Percentiles rank a stretch among this genome's conserved stretches.
Conservation (phyloP, 2,329 filamentous ascomycete genomes). For the Pestalotiopsis sp. region DNA sequence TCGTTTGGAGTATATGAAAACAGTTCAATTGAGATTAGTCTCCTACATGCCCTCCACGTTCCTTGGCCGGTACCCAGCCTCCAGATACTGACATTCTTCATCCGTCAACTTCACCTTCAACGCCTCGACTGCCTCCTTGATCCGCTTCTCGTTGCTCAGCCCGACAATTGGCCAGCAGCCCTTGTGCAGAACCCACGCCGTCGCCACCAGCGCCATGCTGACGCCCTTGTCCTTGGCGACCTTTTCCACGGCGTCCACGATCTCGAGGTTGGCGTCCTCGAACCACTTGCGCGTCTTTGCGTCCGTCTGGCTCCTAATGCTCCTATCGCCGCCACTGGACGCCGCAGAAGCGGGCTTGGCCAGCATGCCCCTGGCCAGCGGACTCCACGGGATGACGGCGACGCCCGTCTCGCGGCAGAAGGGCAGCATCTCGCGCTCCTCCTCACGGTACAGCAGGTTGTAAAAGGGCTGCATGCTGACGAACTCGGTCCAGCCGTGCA, state of each 20-base stretch:
- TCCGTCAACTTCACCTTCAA: slow-evolving; percentile 43
- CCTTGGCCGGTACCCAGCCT: slow-evolving; percentile 55
- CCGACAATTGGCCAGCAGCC: slow-evolving; percentile 56
- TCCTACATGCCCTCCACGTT: slow-evolving; percentile 29
- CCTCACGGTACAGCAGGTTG: slow-evolving; percentile 62
- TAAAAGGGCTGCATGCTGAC: slow-evolving; percentile 62
- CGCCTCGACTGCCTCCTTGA: slow-evolving; percentile 54
- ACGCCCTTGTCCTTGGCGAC: slow-evolving; percentile 44
- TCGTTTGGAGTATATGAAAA: no score
- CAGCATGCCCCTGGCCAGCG: slow-evolving; percentile 26
- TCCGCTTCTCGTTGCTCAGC: slow-evolving; percentile 50
- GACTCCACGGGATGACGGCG: slow-evolving; percentile 34
- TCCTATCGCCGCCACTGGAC: slow-evolving; percentile 15
- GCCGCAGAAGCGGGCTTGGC: slow-evolving; percentile 20
- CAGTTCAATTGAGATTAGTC: background rate
- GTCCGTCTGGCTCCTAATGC: slow-evolving; percentile 33
- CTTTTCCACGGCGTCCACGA: slow-evolving; percentile 23
- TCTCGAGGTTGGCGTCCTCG: slow-evolving; percentile 42
- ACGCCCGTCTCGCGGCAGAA: slow-evolving; percentile 37
- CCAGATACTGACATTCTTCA: slow-evolving; percentile 57
- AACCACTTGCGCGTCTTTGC: slow-evolving; percentile 38
- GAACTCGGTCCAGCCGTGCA: slow-evolving; percentile 59
- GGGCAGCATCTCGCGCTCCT: slow-evolving; percentile 45
- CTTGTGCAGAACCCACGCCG: slow-evolving; percentile 55
- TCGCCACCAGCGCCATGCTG: slow-evolving; percentile 60